Evolutionary conservation across 176 grass and related monocot species (phyloP), one percentile per base, ranked within the genome.

Genomic region (Oryza glaberrima): DNA sequence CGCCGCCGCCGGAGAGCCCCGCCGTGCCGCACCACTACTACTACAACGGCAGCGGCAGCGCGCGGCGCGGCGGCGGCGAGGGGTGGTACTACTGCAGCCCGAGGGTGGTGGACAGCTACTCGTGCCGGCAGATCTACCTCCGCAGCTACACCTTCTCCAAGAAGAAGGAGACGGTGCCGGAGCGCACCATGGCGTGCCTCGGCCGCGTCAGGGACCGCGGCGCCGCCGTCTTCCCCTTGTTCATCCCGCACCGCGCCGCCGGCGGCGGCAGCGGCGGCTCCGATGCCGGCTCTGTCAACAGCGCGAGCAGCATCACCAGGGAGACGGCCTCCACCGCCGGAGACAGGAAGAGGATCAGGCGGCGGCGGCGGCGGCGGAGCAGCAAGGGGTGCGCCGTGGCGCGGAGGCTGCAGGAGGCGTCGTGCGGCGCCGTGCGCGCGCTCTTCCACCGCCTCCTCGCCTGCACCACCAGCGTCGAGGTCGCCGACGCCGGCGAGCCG

Each of bases 121-220:
- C 93, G 54, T 99, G 96, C 75, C 81, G 96, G 67, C 96, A 99
- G 88, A 90, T 96, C 75, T 99, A 96, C 67, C 90, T 99, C 38
- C 88, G 96, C 60, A 99, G 96, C 78, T 99, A 99, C 90, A 99
- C 91, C 35, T 99, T 99, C 86, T 96, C 96, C 63, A 99, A 82
- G 86, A 72, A 61, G 67, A 86, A 94, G 90, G 96, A 99, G 86
- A 94, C 65, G 20, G 84, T 96, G 20, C 96, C 93, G 0, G 88
- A 99, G 83, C 92, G 92, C 85, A 99, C 93, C 32, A 90, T 92
- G 61, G 85, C 90, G 11, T 96, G 88, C 78, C 75, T 99, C 64
- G 83, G 85, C 67, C 90, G 81, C 44, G 83, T 96, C 41, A 81
- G 84, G 35, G 87, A 95, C 51, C 90, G 85, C 75, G 87, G 85